These are phyloP conservation scores for Candida namnaoensis DNA, from an alignment of 805 yeast species.

Conservation along the genomic window DNA sequence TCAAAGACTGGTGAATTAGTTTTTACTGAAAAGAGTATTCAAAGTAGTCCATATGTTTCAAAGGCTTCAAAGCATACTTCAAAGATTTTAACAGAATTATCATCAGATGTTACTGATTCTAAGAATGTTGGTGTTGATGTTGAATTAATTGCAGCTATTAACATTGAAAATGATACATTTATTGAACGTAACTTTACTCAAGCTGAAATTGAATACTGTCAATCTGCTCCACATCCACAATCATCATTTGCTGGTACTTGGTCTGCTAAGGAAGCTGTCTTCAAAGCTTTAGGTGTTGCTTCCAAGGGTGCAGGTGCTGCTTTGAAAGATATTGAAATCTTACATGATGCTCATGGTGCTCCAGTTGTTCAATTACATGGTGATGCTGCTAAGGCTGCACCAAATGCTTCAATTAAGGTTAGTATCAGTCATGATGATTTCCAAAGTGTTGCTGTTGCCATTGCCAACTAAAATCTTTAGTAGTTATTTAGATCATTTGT, in stretches of 20 bases:
- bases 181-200: slow-evolving; percentile 86
- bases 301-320: slow-evolving; percentile 95
- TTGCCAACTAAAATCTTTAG: no score
- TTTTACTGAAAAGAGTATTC: slow-evolving; percentile 43
- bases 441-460: slow-evolving; percentile 96
- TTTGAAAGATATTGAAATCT: slow-evolving; percentile 82
- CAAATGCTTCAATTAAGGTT: slow-evolving; percentile 68
- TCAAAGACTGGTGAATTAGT: slow-evolving; percentile 32
- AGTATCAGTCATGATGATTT: slow-evolving; percentile 94
- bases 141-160: slow-evolving; percentile 75
- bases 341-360: slow-evolving; percentile 54
- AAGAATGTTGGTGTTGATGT: slow-evolving; percentile 93
- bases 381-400: slow-evolving; percentile 67
- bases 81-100: slow-evolving; percentile 46
- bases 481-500: no score
- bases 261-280: slow-evolving; percentile 99
- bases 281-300: slow-evolving; percentile 86
- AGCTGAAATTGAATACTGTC: slow-evolving; percentile 73
- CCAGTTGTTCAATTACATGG: slow-evolving; percentile 79
- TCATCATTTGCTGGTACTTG: slow-evolving; percentile 96
- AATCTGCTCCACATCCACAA: slow-evolving; percentile 62
- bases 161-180: slow-evolving; percentile 84
- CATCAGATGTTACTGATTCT: slow-evolving; percentile 33
- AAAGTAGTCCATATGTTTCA: slow-evolving; percentile 36
- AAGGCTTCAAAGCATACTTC: slow-evolving; percentile 51